phyloP scores from a whole-genome alignment of 139 green algal genomes.

The Chlamydomonas urium region DNA sequence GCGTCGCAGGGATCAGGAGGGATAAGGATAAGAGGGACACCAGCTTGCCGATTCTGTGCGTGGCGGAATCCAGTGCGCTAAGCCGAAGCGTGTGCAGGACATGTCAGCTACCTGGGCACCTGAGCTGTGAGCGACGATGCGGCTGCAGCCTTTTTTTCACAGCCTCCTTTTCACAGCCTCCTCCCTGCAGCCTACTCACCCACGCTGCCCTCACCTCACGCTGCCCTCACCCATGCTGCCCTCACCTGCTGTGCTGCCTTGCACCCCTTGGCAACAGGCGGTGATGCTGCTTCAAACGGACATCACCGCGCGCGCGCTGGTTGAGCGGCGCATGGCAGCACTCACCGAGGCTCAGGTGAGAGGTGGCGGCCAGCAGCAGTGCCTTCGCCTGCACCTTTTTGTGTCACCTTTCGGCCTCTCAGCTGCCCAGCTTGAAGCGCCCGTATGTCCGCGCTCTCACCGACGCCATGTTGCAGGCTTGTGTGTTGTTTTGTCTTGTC shows the following conservation, averaged over 20 bases:
- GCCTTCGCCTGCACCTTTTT: too few species aligned
- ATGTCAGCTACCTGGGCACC: neutral
- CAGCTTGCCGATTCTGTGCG: neutral
- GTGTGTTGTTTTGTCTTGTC: too few species aligned
- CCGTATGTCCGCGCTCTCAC: too few species aligned
- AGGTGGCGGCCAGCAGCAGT: too few species aligned
- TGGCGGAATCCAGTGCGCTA: neutral
- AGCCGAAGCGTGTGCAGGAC: neutral
- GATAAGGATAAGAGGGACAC: neutral
- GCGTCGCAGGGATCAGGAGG: too few species aligned
- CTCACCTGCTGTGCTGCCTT: neutral
- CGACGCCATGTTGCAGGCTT: too few species aligned
- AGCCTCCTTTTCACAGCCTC: neutral
- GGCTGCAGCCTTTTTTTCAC: neutral
- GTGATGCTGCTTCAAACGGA: constrained; percentile 11
- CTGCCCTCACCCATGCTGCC: neutral
- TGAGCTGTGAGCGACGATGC: neutral
- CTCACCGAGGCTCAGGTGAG: constrained; percentile 4
- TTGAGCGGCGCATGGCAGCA: neutral
- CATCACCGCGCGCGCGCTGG: neutral
- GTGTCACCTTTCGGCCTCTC: too few species aligned
- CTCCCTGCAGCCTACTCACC: neutral
- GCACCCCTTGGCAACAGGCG: neutral
- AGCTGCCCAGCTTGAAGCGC: too few species aligned
- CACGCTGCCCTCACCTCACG: neutral